phyloP scores from a whole-genome alignment of 129 eudicot genomes.

The Tagetes patula region DNA sequence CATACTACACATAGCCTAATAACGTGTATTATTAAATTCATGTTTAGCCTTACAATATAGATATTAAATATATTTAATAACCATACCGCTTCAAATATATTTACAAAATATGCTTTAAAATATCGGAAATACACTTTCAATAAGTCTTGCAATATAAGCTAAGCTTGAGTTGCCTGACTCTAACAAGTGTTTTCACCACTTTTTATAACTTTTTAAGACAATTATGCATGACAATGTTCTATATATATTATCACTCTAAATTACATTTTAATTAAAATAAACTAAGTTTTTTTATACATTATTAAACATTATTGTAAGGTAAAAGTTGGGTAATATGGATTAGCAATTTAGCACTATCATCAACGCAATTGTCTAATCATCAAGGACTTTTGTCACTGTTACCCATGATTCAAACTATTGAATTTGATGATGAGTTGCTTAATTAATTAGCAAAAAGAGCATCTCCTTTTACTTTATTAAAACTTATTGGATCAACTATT shows the following conservation, averaged over 20 bases:
- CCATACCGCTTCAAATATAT: no score
- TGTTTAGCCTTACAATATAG: no score
- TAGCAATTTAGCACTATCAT: constrained; percentile 29
- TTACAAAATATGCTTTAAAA: no score
- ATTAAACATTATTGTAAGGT: not conserved
- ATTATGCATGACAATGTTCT: no score
- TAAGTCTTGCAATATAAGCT: no score
- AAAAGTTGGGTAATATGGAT: constrained; percentile 13
- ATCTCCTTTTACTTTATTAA: constrained; percentile 7
- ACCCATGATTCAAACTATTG: constrained; percentile 18
- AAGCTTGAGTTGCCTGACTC: no score
- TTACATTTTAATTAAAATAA: not conserved
- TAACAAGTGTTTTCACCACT: not conserved
- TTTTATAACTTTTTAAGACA: no score
- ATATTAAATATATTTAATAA: no score
- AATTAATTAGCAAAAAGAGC: constrained; percentile 14
- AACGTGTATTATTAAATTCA: no score
- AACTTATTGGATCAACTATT: not conserved
- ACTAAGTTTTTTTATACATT: not conserved
- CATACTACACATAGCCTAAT: no score
- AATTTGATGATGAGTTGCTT: constrained; percentile 29
- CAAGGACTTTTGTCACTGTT: not conserved
- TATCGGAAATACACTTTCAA: no score
- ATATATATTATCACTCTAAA: not conserved
- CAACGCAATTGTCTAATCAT: constrained; percentile 17